Evolutionary conservation across 2,329 filamentous ascomycete species (phyloP).

Genomic region (Fusarium sp.): DNA sequence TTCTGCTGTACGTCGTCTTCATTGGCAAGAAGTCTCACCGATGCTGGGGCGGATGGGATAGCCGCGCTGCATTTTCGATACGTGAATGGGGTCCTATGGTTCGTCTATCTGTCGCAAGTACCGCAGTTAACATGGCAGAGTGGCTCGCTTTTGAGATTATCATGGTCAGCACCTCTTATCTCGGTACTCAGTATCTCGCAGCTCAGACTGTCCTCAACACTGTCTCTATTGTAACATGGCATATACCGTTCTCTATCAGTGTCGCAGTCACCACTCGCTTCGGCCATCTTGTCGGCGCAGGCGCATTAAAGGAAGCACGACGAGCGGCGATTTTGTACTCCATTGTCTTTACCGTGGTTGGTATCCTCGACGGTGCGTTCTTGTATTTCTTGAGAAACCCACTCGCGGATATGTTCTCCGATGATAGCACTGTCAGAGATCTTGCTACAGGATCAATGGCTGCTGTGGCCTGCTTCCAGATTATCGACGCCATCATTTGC

Average conservation of each 20-base stretch:
- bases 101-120: conserved; percentile 56
- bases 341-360: conserved; percentile 29
- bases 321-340: conserved; percentile 30
- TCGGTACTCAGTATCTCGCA: conserved; percentile 57
- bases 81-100: conserved; percentile 57
- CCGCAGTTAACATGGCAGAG: conserved; percentile 58
- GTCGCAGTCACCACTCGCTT: conserved; percentile 58
- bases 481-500: conserved; percentile 37
- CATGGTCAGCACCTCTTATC: conserved; percentile 60
- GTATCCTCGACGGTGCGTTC: conserved; percentile 32
- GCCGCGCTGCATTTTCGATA: conserved; percentile 52
- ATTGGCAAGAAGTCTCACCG: conserved; percentile 52
- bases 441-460: conserved; percentile 30
- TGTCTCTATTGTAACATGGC: conserved; percentile 56
- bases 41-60: conserved; percentile 57
- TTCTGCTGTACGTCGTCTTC: conserved; percentile 60
- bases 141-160: conserved; percentile 60
- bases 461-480: conserved; percentile 36
- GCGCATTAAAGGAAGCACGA: conserved; percentile 33
- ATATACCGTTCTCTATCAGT: conserved; percentile 58
- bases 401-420: conserved; percentile 34
- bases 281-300: conserved; percentile 57
- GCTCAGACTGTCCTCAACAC: conserved; percentile 58
- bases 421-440: conserved; percentile 28
- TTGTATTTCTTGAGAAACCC: conserved; percentile 29